Conservation (phyloP, 495 filamentous ascomycete species). For the Endocarpon pusillum region DNA sequence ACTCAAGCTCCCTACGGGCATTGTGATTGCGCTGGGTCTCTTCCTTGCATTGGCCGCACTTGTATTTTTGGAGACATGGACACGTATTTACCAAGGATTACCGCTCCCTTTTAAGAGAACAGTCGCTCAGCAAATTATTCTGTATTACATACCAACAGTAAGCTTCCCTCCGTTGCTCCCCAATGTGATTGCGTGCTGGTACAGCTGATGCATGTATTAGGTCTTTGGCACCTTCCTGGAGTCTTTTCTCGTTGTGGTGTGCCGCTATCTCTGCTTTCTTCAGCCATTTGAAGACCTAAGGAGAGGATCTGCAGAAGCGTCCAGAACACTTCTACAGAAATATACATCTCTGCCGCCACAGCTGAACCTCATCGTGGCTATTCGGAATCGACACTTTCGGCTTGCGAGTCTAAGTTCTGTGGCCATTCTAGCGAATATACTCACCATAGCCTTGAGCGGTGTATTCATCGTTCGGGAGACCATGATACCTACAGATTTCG, state of each 20-base stretch:
- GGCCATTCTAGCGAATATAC: conserved; percentile 21
- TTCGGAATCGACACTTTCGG: conserved; percentile 19
- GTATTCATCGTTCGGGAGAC: conserved; percentile 14
- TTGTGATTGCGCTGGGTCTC: conserved; percentile 1
- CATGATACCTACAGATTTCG: neutral
- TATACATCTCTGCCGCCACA: conserved; percentile 31
- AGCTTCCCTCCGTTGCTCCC: too few relatives aligned
- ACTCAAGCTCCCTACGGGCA: neutral
- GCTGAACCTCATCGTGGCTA: conserved; percentile 18
- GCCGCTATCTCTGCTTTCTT: conserved; percentile 23
- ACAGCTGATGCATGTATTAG: too few relatives aligned
- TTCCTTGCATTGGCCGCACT: neutral
- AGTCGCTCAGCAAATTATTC: conserved; percentile 20
- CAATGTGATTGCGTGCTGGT: too few relatives aligned
- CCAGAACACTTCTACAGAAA: conserved; percentile 16
- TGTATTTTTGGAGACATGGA: neutral
- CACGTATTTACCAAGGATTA: conserved; percentile 15
- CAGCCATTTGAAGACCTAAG: conserved; percentile 27
- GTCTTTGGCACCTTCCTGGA: conserved; percentile 27
- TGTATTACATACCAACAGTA: conserved; percentile 29
- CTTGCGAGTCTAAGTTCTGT: conserved; percentile 18
- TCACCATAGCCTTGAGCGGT: conserved; percentile 19
- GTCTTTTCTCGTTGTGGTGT: conserved; percentile 27
- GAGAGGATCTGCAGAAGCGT: conserved; percentile 12
- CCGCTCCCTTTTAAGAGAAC: conserved; percentile 18